Base-by-base conservation (phyloP, 129 eudicot species). In the Tagetes patula region DNA sequence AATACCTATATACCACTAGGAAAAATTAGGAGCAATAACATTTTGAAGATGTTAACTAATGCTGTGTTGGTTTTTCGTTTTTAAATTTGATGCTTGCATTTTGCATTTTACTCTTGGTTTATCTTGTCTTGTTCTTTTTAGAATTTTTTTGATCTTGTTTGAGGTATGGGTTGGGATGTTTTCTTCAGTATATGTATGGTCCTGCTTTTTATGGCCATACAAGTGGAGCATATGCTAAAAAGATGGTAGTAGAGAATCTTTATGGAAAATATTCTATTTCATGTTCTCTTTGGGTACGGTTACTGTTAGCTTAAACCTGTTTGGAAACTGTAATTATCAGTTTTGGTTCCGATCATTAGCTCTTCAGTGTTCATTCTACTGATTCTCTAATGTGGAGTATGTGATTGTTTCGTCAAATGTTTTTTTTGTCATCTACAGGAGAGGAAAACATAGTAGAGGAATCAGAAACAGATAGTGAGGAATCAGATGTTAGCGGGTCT, bases 381-480 rank as follows among this genome's bases (percentile, higher is more conserved):
- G 47, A 5, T 62, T 62, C n/a, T 62, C 11, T 37, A n/a, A 5
- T 13, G 46, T 63, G 6, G 9, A 27, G 13, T 32, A 8, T 41
- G 20, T 32, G 67, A 41, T 53, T 38, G 8, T 50, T 34, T 10
- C 38, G 37, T 70, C 53, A 45, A 54, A 64, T 11, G 9, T 59
- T 75, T 70, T 60, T 48, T 77, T 42, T 41, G 3, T 32, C 3
- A n/a, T 53, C 12, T 40, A 3, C 46, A 75, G 65, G 74, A 68
- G 65, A 64, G 73, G 86, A 71, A 60, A 66, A 50, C 70, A 52
- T 69, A 62, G 89, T 84, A 63, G 96, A 85, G 79, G 97, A 83
- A 80, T 91, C 97, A 58, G 95, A 91, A 76, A 91, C 97, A 14
- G 97, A 88, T 79, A 91, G 95, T 10, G 95, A 84, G 80, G 97